Evolutionary conservation across 2,329 filamentous ascomycete species (phyloP), one percentile per base, ranked within the genome.

Genomic region (Fusarium euwallaceae): DNA sequence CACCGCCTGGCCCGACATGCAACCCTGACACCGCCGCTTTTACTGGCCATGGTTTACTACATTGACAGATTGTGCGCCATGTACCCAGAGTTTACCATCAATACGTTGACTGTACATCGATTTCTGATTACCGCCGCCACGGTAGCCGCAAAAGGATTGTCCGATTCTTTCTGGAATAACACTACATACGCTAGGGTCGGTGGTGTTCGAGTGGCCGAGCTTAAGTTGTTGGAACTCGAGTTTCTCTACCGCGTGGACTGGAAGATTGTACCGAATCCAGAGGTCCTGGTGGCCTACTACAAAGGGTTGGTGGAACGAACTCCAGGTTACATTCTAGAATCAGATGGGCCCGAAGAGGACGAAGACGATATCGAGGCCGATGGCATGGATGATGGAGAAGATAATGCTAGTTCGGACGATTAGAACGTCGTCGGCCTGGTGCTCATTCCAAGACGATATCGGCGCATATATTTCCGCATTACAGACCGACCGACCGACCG

Each of bases 31-130:
- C 95, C 97, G 14, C 96, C 97, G 1, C 93, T 99, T 61, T 88
- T 99, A n/a, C 90, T 99, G 39, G 97, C 95, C 77, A 98, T 99
- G 95, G 97, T 99, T 67, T 99, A 97, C 81, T 99, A 98, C 80
- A 98, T 99, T 79, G 97, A 99, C 84, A 92, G 95, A 36, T 89
- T 99, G 24, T 99, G 96, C 83, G 92, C 94, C 12, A 87, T 97
- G 69, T 99, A 98, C 81, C 93, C 94, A 4, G 94, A 96, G 56
- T 99, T 99, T 82, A 98, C 95, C 32, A 97, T 99, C 77, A 98
- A 95, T 81, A 98, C 95, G 56, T 88, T 99, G 22, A 99, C 97
- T 0, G 96, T 99, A 4, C 97, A 99, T 85, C 95, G 97, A 10
- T 99, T 98, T 80, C 89, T 99, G 11, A 99, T 99, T 76, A 97